Percentiles rank a stretch among this genome's conserved stretches.
Conservation (phyloP, 768 basidiomycete species). For the Russula vinacea region DNA sequence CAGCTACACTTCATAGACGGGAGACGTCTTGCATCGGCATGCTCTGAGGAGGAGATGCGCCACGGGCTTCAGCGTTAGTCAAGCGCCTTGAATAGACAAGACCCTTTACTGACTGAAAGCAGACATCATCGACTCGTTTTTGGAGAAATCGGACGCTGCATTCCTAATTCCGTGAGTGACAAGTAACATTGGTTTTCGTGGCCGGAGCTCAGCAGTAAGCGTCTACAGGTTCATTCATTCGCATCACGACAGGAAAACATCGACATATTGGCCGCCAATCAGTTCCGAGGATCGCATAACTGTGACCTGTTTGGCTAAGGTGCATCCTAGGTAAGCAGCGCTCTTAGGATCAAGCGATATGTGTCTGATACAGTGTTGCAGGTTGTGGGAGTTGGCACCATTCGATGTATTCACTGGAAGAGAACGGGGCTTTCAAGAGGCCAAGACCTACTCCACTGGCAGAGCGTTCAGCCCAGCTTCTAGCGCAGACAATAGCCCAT, state of each 20-base stretch:
- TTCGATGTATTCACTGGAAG: constrained; percentile 20
- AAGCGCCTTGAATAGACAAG: not conserved
- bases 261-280: constrained; percentile 9
- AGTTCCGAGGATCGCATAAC: constrained; percentile 10
- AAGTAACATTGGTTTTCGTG: not conserved
- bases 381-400: constrained; percentile 25
- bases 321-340: constrained; percentile 17
- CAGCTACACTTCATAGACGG: constrained; percentile 17
- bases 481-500: not conserved
- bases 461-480: not conserved
- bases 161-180: constrained; percentile 24
- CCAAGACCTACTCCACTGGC: no score
- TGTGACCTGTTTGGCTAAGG: constrained; percentile 20
- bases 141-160: constrained; percentile 4
- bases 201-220: not conserved
- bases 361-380: not conserved
- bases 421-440: constrained; percentile 2
- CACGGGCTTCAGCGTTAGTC: constrained; percentile 11
- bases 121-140: constrained; percentile 12
- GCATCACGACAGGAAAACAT: constrained; percentile 22
- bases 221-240: constrained; percentile 24
- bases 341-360: not conserved
- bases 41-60: constrained; percentile 18
- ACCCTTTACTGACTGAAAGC: not conserved
- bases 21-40: constrained; percentile 1